Base-by-base conservation (phyloP, 2,329 filamentous ascomycete genomes). In the Aciculosporium take region DNA sequence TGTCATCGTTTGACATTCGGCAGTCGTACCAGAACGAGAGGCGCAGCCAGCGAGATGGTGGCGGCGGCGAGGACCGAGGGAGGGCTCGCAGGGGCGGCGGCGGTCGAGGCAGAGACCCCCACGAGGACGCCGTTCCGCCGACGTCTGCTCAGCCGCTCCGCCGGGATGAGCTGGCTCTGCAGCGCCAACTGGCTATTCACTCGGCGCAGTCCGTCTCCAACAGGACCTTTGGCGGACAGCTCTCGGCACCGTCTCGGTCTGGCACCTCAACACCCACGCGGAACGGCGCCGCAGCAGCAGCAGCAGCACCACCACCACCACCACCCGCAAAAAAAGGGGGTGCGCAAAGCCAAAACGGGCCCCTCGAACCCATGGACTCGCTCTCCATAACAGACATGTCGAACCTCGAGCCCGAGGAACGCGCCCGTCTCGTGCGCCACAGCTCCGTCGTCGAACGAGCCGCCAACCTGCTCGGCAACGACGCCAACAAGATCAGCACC, bases 101-200 rank as follows among this genome's bases (percentile, higher is more conserved):
- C 42, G 65, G 51, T 42, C 72, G 84, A 50, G 88, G 87, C 20
- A 76, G 87, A 33, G 87, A 95, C 59, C 87, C 88, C 2, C 94
- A 94, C 58, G 73, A 83, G 1, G 88, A 95, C 49, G 71, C 83
- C 17, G 62, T 89, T 20, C 83, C 86, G 4, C 66, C 74, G 5
- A 84, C 82, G 25, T 85, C 83, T 41, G 81, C 84, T 1, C 85
- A 91, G 49, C 80, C 86, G 1, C 59, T 95, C 55, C 75, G 84
- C 37, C 71, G 91, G 55, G 91, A 93, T 48, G 86, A 96, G 60
- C 65, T 94, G 40, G 89, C 91, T 2, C 94, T 86, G 58, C 89
- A 96, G 55, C 73, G 91, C 39, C 86, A 94, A 54, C 79, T 94
- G 69, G 88, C 87, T 31, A 86, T 96, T 38, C 87, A 94, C 51